Evolutionary conservation across 2,329 filamentous ascomycete species (phyloP).

Genomic region (Aureobasidium sp.): DNA sequence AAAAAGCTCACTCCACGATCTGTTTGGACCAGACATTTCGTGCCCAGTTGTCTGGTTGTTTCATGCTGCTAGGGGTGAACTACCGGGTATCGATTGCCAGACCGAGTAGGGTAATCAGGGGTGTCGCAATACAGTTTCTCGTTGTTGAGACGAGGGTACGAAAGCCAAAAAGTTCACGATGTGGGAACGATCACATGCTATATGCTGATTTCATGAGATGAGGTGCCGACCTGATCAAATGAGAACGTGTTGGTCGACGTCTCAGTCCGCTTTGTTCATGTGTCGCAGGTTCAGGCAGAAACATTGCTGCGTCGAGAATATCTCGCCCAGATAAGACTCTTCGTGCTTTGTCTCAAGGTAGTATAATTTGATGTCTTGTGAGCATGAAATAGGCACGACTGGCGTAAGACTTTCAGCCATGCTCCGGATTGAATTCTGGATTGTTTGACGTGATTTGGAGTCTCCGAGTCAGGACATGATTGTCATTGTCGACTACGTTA

Average conservation of each 20-base stretch:
- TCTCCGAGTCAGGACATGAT: neutral
- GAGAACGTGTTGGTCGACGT: neutral
- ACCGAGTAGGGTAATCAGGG: neutral
- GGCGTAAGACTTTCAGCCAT: neutral
- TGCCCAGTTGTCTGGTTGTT: neutral
- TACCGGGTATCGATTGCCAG: neutral
- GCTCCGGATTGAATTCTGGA: too few relatives aligned
- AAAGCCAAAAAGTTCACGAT: neutral
- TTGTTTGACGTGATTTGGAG: too few relatives aligned
- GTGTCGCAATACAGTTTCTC: neutral
- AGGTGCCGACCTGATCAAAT: neutral
- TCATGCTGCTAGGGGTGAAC: neutral
- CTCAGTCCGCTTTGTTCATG: neutral
- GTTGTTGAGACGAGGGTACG: neutral
- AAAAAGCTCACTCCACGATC: neutral
- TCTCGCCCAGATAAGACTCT: neutral
- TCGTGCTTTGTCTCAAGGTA: neutral
- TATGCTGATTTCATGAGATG: too few relatives aligned
- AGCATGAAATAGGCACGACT: neutral
- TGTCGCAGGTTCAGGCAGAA: neutral
- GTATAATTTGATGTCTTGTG: neutral
- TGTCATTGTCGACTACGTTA: neutral
- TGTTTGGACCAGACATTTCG: neutral
- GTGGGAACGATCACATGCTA: neutral
- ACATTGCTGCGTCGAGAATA: neutral